Base-by-base conservation (phyloP, 225 moss, liverwort and hornwort species). In the Climacium dendroides region DNA sequence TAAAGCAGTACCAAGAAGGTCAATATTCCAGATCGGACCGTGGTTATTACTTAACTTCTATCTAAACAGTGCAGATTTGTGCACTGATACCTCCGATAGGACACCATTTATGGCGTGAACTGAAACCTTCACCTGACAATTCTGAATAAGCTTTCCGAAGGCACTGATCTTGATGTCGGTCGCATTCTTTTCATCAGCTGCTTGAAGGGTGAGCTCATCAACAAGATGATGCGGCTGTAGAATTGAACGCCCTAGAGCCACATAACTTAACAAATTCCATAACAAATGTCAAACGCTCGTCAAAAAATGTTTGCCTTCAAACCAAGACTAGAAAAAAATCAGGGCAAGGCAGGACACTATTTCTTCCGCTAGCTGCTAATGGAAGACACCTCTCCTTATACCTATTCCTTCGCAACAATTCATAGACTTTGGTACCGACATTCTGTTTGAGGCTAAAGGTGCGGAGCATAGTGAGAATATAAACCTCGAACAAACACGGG, bases 141-240 rank as follows among this genome's bases (percentile, higher is more conserved):
- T 88, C 80, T 90, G 81, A 59, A 96, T 83, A 26, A 96, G 90
- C 28, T 74, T 74, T 59, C 95, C 95, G 65, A 96, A 96, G 58
- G 91, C 89, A 67, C 91, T 92, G 32, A 77, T 82, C 87, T 86
- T 86, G 57, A 95, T 87, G 48, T 70, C 48, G 65, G 54, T 80
- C 69, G 82, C 69, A 29, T 90, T 55, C 57, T 39, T 85, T 24
- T 87, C 85, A 19, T 86, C 74, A 65, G 92, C 80, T 52, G 87
- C 85, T 53, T 63, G 43, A 34, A 15, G 23, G 32, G 55, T 30
- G 45, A 95, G 90, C 88, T 88, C 94, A 64, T 94, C 88, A 34
- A 89, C 19, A 26, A 97, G 90, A 58, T 96, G 92, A 85, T 95
- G 91, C 37, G 94, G 96, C 84, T 95, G 97, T 43, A 97, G 85